Evolutionary conservation across 116 monocot genomes (phyloP), one percentile per base, ranked within the genome.

Genomic region (Posidonia oceanica): DNA sequence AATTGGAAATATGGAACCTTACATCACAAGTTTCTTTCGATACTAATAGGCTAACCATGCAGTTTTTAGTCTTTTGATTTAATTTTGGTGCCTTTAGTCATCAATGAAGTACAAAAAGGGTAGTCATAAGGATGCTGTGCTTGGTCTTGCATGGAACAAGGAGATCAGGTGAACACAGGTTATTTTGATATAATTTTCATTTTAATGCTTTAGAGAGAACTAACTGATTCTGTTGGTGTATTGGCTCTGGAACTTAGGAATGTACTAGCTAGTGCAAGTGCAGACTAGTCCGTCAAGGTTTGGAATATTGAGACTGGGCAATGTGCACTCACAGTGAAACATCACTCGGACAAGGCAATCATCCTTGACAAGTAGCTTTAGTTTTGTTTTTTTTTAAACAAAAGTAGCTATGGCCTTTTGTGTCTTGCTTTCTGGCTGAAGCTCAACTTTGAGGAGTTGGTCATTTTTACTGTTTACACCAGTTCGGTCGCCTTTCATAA

Each of bases 121-220:
- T 11, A 96, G 96, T 74, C 91, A 96, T 71, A 85, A 73, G 75
- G 78, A 80, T 62, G 75, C 96, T 71, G 91, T 96, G 42, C 91
- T 96, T 77, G 81, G 89, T 59, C 91, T 96, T 85, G 75, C 89
- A 61, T 96, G 96, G 96, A 96, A 96, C 78, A 96, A 89, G 70
- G 85, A 83, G 59, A 77, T 91, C 63, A 84, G 91, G 96, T 91
- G 70, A 80, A 82, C 44, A 77, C 23, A 44, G 29, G 10, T 68
- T 59, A 56, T 69, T 1, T 14, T 67, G 39, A 29, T 66, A 52
- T 16, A 54, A n/a, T 54, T 14, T 14, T 40, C 37, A 20, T 55
- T 57, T n/a, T 67, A 11, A 18, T 39, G 13, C 4, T 54, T 68
- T 36, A 29, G 11, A 15, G 14, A 17, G n/a, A 53, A 14, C 14